phyloP scores from a whole-genome alignment of 352 stramenopile species.

The Blastocystis sp. region DNA sequence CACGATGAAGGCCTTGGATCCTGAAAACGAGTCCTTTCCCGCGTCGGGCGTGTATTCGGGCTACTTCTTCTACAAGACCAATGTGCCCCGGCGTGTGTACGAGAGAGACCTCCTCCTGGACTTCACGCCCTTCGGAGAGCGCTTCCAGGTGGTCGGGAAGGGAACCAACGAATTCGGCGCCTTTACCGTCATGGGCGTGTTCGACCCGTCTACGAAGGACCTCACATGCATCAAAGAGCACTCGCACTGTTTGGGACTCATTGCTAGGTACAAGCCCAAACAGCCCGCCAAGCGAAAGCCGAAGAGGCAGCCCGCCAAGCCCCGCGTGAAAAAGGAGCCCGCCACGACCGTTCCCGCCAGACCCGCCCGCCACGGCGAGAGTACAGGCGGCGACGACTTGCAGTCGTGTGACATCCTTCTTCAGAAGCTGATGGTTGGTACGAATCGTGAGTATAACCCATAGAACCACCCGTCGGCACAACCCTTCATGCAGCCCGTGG shows the following conservation, averaged over 20 bases:
- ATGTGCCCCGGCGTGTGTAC: constrained; percentile 31
- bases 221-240: constrained; percentile 54
- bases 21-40: background rate
- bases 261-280: background rate
- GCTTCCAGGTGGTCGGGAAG: constrained; percentile 31
- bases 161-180: constrained; percentile 63
- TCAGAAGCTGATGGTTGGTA: constrained; percentile 26
- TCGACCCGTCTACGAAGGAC: constrained; percentile 38
- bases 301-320: background rate
- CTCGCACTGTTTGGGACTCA: background rate
- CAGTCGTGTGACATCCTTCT: constrained; percentile 29
- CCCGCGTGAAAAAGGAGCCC: background rate
- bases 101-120: constrained; percentile 26
- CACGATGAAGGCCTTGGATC: background rate
- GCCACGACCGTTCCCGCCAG: background rate
- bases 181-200: constrained; percentile 17
- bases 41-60: constrained; percentile 39
- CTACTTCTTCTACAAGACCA: constrained; percentile 53
- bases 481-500: constrained; percentile 72
- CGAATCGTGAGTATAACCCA: background rate
- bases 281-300: background rate
- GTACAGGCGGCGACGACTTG: background rate
- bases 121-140: background rate
- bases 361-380: too few relatives aligned
- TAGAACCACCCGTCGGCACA: constrained; percentile 15